Evolutionary conservation across 2,329 filamentous ascomycete genomes (phyloP).

Genomic region (Trichoderma sp.): DNA sequence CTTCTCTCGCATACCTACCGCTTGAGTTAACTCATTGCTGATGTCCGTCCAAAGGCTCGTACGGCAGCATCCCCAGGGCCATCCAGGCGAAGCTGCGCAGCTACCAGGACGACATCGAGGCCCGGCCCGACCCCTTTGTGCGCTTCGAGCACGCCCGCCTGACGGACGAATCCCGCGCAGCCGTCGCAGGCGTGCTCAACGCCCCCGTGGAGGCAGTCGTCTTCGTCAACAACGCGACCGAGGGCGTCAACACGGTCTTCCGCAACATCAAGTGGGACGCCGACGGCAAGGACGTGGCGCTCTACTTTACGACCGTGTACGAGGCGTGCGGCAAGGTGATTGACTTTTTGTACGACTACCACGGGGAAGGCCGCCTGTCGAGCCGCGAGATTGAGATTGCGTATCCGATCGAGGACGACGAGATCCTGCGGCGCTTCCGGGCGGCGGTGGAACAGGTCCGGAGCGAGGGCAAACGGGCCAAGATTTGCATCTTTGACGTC

Average conservation of each 20-base stretch:
- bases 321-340: conserved; percentile 71
- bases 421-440: conserved; percentile 63
- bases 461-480: conserved; percentile 61
- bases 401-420: conserved; percentile 72
- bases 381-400: conserved; percentile 59
- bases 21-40: neutral
- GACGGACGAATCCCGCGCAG: conserved; percentile 57
- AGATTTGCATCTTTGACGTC: conserved; percentile 72
- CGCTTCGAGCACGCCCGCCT: conserved; percentile 59
- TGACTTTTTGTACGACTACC: conserved; percentile 37
- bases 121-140: conserved; percentile 61
- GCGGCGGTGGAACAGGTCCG: conserved; percentile 57
- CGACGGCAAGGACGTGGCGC: conserved; percentile 74
- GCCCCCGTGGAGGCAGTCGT: conserved; percentile 68
- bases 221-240: conserved; percentile 69
- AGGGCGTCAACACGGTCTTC: conserved; percentile 29
- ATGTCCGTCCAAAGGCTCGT: conserved; percentile 63
- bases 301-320: conserved; percentile 81
- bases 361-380: conserved; percentile 47
- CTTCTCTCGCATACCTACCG: neutral
- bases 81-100: conserved; percentile 62
- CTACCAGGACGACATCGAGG: conserved; percentile 70
- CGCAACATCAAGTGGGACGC: conserved; percentile 39
- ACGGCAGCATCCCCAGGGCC: conserved; percentile 69
- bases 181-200: conserved; percentile 67